Base-by-base conservation (phyloP, 202 grass and related monocot species). In the Brachypodium distachyon region DNA sequence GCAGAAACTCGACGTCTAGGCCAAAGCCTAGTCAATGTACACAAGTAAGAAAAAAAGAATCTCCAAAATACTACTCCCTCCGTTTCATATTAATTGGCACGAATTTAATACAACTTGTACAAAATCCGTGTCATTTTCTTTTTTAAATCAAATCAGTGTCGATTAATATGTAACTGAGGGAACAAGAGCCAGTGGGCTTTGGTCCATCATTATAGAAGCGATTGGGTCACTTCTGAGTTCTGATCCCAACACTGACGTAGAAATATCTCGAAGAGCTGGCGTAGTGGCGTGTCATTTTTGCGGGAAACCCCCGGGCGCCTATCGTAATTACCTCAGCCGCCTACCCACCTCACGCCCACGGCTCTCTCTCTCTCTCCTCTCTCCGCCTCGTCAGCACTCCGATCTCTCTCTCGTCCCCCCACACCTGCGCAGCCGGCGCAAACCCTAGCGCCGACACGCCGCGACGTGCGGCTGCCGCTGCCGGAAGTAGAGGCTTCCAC, bases 381-480 rank as follows among this genome's bases (percentile, higher is more conserved):
- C 61, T 55, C 12, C 70, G 81, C 76, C 44, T 76, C 47, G 70
- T 84, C 81, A 17, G 23, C 70, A 28, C 81, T 66, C 56, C 75
- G 63, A 89, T 86, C 74, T 77, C 77, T 33, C 62, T 34, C 56
- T 47, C 57, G 27, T 61, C 47, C 77, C 78, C 58, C 73, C 62
- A 68, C 64, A 36, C 77, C 77, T 77, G 47, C 82, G 55, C 57
- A 77, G 87, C 76, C 81, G 62, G 78, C 47, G 56, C 63, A 81
- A 83, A 88, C 77, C 87, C 82, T 85, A 86, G 54, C 58, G 77
- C 87, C 57, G 53, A 55, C 40, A 62, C 42, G 61, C 23, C 78
- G 61, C 7, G 51, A 43, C 23, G 26, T 11, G 62, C 31, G 40
- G 67, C n/a, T 34, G 23, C 7, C n/a, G n/a, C n/a, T n/a, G n/a